phyloP scores from a whole-genome alignment of 2,329 filamentous ascomycete genomes.

The Pyrenophora seminiperda region DNA sequence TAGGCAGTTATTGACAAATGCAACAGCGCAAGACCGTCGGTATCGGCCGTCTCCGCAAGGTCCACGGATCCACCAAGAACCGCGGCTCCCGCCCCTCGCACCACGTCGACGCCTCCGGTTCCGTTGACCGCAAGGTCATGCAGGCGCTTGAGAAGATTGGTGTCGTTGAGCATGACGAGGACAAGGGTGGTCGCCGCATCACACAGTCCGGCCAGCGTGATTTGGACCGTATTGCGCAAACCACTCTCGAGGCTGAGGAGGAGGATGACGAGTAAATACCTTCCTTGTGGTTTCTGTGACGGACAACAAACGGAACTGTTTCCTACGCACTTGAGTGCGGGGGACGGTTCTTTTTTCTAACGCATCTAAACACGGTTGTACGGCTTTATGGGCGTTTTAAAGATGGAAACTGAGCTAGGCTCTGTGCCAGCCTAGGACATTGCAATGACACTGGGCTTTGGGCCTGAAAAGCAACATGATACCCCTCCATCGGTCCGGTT shows the following conservation, averaged over 20 bases:
- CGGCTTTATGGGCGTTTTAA: conserved; percentile 48
- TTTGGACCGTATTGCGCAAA: conserved; percentile 76
- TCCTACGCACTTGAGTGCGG: conserved; percentile 31
- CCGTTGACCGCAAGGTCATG: conserved; percentile 95
- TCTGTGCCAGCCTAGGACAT: conserved; percentile 40
- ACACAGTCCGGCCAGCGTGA: conserved; percentile 98
- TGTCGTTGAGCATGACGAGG: conserved; percentile 95
- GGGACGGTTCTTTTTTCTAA: conserved; percentile 21
- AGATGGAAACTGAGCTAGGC: conserved; percentile 36
- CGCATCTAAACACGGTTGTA: conserved; percentile 38
- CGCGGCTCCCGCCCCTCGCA: conserved; percentile 87
- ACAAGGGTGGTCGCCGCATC: conserved; percentile 97
- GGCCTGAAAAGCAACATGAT: conserved; percentile 41
- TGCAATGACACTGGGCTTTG: conserved; percentile 42
- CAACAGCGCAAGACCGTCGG: conserved; percentile 88
- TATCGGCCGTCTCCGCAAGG: conserved; percentile 96
- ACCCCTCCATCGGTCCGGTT: conserved; percentile 17
- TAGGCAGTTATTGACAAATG: background rate
- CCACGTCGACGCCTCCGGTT: conserved; percentile 94
- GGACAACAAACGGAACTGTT: conserved; percentile 26
- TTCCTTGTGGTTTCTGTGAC: background rate
- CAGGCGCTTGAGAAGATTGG: conserved; percentile 99
- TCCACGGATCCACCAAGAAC: conserved; percentile 93
- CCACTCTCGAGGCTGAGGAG: conserved; percentile 57
- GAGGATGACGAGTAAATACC: conserved; percentile 50